phyloP scores from a whole-genome alignment of 306 rosid genomes.

The Dryas drummondii region DNA sequence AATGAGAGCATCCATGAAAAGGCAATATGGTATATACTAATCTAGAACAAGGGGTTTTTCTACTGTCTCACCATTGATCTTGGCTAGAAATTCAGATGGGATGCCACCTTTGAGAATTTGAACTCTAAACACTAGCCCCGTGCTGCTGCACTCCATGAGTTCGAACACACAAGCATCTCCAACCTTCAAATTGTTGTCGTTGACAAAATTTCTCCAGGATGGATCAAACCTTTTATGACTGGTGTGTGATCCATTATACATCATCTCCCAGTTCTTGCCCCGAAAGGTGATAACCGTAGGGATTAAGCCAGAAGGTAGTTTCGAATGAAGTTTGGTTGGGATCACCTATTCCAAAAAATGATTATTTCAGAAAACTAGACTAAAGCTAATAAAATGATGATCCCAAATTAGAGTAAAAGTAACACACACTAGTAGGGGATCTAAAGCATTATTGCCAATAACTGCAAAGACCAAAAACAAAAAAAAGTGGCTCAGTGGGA shows the following conservation, averaged over 20 bases:
- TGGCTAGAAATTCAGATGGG: slow-evolving; percentile 35
- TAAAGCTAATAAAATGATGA: background rate
- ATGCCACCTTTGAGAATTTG: slow-evolving; percentile 74
- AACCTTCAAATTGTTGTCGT: slow-evolving; percentile 45
- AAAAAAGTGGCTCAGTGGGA: background rate
- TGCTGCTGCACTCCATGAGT: slow-evolving; percentile 30
- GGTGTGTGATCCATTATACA: slow-evolving; percentile 25
- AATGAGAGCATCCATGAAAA: background rate
- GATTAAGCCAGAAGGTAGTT: slow-evolving; percentile 35
- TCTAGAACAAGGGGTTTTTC: slow-evolving; percentile 36
- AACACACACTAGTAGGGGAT: background rate
- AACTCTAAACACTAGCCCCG: slow-evolving; percentile 38
- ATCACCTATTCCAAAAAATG: slow-evolving; percentile 29
- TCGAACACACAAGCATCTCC: slow-evolving; percentile 72
- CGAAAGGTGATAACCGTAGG: slow-evolving; percentile 29
- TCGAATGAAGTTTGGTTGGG: background rate
- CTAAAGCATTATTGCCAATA: background rate
- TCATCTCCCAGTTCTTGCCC: slow-evolving; percentile 46
- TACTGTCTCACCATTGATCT: slow-evolving; percentile 25
- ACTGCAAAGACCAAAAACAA: background rate
- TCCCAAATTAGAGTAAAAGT: background rate
- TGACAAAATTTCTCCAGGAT: slow-evolving; percentile 46
- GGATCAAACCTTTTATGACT: slow-evolving; percentile 2
- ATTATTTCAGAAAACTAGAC: slow-evolving; percentile 10
- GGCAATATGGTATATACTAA: slow-evolving; percentile 13